Evolutionary conservation across 2,329 filamentous ascomycete species (phyloP).

Genomic region (Juglanconis oblonga): DNA sequence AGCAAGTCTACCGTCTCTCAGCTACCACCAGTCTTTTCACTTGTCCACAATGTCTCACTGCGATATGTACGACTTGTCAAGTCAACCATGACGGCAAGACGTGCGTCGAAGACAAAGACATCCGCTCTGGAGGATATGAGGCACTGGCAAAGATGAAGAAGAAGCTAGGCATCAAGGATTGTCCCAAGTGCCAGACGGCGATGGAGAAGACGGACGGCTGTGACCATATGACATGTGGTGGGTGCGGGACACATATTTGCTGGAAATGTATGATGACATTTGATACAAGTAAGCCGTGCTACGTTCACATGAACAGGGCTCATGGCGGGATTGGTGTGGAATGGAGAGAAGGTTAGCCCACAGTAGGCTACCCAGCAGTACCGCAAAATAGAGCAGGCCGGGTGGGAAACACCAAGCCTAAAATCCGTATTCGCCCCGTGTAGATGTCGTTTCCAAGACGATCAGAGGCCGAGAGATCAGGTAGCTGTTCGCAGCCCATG

Average conservation of each 20-base stretch:
- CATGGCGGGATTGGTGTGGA: neutral
- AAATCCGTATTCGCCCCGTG: too few relatives aligned
- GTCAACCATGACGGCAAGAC: slow-evolving; percentile 30
- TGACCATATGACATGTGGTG: slow-evolving; percentile 42
- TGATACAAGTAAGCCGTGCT: slow-evolving; percentile 18
- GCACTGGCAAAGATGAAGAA: slow-evolving; percentile 30
- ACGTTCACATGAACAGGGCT: slow-evolving; percentile 30
- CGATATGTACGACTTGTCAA: slow-evolving; percentile 35
- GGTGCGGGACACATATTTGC: slow-evolving; percentile 43
- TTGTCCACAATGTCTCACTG: slow-evolving; percentile 34
- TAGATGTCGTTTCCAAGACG: too few relatives aligned
- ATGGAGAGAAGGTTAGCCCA: too few relatives aligned
- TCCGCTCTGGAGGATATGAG: slow-evolving; percentile 23
- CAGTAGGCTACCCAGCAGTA: too few relatives aligned
- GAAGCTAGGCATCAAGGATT: slow-evolving; percentile 36
- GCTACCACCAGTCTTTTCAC: slow-evolving; percentile 22
- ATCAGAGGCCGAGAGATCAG: too few relatives aligned
- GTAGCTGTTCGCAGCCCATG: too few relatives aligned
- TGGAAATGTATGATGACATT: slow-evolving; percentile 44
- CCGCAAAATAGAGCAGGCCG: too few relatives aligned
- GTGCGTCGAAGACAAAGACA: slow-evolving; percentile 32
- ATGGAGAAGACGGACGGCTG: slow-evolving; percentile 45
- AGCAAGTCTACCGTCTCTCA: slow-evolving; percentile 36
- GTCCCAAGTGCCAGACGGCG: slow-evolving; percentile 36
- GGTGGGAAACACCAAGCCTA: too few relatives aligned